Base-by-base conservation (phyloP, 148 eudicot genomes). In the Pharnaceum exiguum region DNA sequence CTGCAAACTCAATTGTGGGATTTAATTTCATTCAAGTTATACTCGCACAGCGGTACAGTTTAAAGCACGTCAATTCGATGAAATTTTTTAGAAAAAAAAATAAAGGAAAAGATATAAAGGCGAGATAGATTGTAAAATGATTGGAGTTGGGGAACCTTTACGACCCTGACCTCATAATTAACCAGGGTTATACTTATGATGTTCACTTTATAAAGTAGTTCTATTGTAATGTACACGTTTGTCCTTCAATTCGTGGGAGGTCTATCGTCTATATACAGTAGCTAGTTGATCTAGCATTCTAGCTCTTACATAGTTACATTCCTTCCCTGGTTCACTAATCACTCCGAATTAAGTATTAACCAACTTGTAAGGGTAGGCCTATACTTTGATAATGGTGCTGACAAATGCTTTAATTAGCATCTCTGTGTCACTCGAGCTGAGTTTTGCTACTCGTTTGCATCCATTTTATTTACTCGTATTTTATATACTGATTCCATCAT, bases 71-170 rank as follows among this genome's bases (percentile, higher is more conserved):
- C 58, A 66, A 56, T 48, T 38, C 42, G 25, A 13, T 3, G 25
- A 40, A 47, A 28, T 38, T 42, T 30, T 3, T 16, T 16, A 31
- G 4, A 32, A 33, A 46, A 1, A 29, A 59, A 25, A 32, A 43
- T 50, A 43, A 1, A 13, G 5, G 5, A 42, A 45, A 40, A 27
- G 11, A 59, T 24, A 26, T 7, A 19, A 60, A 16, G 37, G 27
- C 29, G 15, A 28, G 60, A 40, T 29, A 46, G 67, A 61, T 60
- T 52, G 49, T 10, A 26, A 36, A 68, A 68, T 60, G 66, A 68
- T 60, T 46, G 61, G 47, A 6, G 46, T 51, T 29, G 61, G 40
- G 54, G 72, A 54, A 60, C 36, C 66, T 65, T 46, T 25, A 45
- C 1, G 24, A 16, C 42, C 46, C 55, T 22, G 7, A 51, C 42